Percentiles rank a stretch among this genome's conserved stretches.
phyloP scores from a whole-genome alignment of 2,329 filamentous ascomycete genomes.

The Magnaporthiopsis rhizophila region DNA sequence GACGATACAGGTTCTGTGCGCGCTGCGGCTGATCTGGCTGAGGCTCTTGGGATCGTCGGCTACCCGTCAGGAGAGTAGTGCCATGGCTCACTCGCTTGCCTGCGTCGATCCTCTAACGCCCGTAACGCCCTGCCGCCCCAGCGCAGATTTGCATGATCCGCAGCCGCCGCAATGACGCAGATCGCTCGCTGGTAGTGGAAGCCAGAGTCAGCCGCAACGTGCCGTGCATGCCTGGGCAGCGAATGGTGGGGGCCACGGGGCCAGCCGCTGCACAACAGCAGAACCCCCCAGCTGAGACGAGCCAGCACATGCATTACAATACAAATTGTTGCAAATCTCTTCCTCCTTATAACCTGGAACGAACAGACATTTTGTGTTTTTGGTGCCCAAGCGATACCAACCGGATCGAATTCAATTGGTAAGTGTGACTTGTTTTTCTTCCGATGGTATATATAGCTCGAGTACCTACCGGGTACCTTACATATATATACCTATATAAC shows the following conservation, averaged over 20 bases:
- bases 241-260: neutral
- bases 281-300: neutral
- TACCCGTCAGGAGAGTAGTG: neutral
- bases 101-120: neutral
- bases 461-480: no score
- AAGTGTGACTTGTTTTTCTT: neutral
- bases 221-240: neutral
- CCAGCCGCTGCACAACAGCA: neutral
- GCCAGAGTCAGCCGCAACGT: neutral
- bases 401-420: neutral
- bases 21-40: neutral
- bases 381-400: neutral
- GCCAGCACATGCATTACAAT: no score
- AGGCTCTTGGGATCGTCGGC: neutral
- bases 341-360: no score
- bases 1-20: neutral
- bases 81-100: no score
- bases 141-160: neutral
- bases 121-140: neutral
- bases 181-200: neutral
- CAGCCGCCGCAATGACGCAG: neutral
- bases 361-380: neutral
- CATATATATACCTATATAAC: neutral
- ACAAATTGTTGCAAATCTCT: no score
- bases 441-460: no score